Base-by-base conservation (phyloP, 1,139 yeast species). In the Zhuliangozyma parablackwelliae region DNA sequence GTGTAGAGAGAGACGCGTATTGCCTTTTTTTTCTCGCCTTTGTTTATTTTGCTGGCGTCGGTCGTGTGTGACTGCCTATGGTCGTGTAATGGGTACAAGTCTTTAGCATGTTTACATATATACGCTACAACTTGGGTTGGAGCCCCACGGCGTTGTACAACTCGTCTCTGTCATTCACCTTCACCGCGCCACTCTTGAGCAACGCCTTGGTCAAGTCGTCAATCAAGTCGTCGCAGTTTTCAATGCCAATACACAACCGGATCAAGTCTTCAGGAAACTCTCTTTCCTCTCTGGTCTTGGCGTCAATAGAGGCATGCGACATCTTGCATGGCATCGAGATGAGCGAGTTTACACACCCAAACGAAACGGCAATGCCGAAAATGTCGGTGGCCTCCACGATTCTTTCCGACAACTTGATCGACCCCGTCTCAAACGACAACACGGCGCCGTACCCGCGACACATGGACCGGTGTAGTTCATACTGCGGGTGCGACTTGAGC, bases 221-320 rank as follows among this genome's bases (percentile, higher is more conserved):
- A 39, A 88, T 82, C 54, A 82, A 65, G 49, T 77, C 82, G 46
- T 75, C 78, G 28, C 72, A 62, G 53, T 79, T 78, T 55, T 85
- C 95, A 44, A 85, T 89, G 40, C 97, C 97, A 37, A 89, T 82
- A 58, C 96, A 89, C 41, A 89, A 72, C 50, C 97, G 74, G 51
- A 89, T 80, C 53, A 89, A 69, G 58, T 90, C 97, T 60, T 89
- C 96, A 2, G 97, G 96, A 63, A 89, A 81, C 29, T 82, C 88
- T 55, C 97, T 76, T 59, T 85, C 95, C 42, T 82, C 81, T 57
- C 96, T 76, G 7, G 89, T 82, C 53, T 85, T 80, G 28, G 89
- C 83, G 53, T 88, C 96, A 46, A 90, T 89, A 6, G 96, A 82
- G n/a, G 97, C 97, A 56, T 89, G 97, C 2, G 96, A 86, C 97